Base-by-base conservation (phyloP, 140 eudicot genomes). In the Flaveria floridana region DNA sequence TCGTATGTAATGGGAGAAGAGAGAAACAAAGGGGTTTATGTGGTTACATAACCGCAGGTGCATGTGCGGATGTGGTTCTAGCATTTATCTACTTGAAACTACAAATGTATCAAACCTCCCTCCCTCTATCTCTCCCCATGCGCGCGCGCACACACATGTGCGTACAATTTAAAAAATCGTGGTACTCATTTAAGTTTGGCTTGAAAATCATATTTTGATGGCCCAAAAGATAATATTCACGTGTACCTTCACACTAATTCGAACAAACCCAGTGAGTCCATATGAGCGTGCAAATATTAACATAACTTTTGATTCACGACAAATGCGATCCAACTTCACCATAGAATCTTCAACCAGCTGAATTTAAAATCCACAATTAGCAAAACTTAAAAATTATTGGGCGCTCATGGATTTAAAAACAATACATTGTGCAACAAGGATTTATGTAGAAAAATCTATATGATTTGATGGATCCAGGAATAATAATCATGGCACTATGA, bases 231-330 rank as follows among this genome's bases (percentile, higher is more conserved):
- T 15, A 37, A 25, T 48, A 64, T 30, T 47, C 23, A 56, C 64
- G 20, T 56, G 39, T 82, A 93, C 99, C 96, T 93, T 90, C 74
- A 88, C 88, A 70, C 99, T 93, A 81, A 86, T 82, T 53, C 99
- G 89, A 75, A 90, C 97, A 82, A 93, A 81, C 65, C 99, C 99
- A 77, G 87, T 86, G 30, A 93, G 91, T 57, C 99, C 99, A 85
- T 93, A 93, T 41, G 99, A 93, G 21, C 97, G 97, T 39, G 97
- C 99, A 80, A 86, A 82, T 83, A 93, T 77, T 76, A 88, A 75
- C 87, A 79, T 85, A 65, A 93, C 91, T 85, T 86, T 86, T 76
- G 90, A 91, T 46, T 80, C 91, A 57, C 99, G 90, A 62, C 97
- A 93, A 62, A 93, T 93, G 68, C 84, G 86, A 78, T 93, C 99